phyloP scores from a whole-genome alignment of 2,329 filamentous ascomycete genomes.

The Juglanconis juglandina region DNA sequence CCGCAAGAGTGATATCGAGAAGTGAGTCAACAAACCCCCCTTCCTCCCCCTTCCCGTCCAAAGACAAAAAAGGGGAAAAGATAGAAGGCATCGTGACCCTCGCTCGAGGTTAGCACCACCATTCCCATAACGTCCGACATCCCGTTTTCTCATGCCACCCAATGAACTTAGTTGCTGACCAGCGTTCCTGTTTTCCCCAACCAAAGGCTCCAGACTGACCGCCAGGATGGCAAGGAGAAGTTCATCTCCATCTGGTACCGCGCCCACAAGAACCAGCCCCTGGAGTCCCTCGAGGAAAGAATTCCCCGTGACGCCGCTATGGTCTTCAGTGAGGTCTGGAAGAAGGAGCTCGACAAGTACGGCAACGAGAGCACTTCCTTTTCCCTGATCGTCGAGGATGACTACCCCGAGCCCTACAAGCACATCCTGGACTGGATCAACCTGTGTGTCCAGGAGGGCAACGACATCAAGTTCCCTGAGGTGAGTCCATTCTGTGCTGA shows the following conservation, averaged over 20 bases:
- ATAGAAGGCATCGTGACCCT: too few species aligned
- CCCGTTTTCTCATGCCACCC: background rate
- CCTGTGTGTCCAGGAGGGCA: conserved; percentile 14
- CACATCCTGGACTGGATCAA: conserved; percentile 16
- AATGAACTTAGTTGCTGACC: background rate
- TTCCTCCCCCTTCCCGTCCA: background rate
- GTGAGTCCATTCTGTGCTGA: background rate
- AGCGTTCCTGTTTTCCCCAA: background rate
- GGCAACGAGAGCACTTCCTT: background rate
- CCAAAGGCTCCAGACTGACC: conserved; percentile 9
- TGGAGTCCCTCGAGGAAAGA: background rate
- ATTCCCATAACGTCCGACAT: background rate
- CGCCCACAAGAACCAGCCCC: background rate
- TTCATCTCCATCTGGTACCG: conserved; percentile 10
- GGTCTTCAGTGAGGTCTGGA: conserved; percentile 12
- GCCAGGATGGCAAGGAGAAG: conserved; percentile 8
- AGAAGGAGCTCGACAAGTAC: conserved; percentile 8
- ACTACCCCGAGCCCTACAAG: conserved; percentile 5
- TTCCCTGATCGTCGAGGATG: conserved; percentile 6
- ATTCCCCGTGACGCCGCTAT: conserved; percentile 9
- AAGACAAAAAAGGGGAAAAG: too few species aligned
- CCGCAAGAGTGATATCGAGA: conserved; percentile 14
- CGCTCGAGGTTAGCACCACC: background rate
- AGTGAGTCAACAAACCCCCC: conserved; percentile 14
- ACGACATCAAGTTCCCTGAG: conserved; percentile 18